A percentile compares a stretch with the other conserved stretches of the same genome.
Evolutionary conservation across 2,329 filamentous ascomycete genomes (phyloP).

Genomic region (Exophiala lecanii-corni): DNA sequence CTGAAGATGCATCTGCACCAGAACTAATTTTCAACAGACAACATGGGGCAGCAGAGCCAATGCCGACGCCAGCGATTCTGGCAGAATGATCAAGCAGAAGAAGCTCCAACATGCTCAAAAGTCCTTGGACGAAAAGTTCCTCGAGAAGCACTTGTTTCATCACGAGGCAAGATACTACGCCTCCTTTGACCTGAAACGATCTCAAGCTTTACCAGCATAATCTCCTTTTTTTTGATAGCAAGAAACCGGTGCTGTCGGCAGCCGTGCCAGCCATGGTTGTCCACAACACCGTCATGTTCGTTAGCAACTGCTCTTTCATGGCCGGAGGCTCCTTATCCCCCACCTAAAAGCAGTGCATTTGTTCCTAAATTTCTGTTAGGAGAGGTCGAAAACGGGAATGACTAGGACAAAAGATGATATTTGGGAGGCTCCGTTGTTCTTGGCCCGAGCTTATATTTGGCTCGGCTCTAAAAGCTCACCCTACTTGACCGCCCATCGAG

Average conservation of each 20-base stretch:
- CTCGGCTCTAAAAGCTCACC: slow-evolving; percentile 1
- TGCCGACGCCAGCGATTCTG: slow-evolving; percentile 75
- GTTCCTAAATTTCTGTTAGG: not conserved
- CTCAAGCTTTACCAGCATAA: slow-evolving; percentile 18
- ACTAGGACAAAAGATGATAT: not conserved
- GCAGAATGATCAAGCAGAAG: slow-evolving; percentile 52
- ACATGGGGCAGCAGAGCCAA: slow-evolving; percentile 94
- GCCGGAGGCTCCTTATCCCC: not conserved
- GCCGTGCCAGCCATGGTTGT: not conserved
- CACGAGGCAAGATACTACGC: slow-evolving; percentile 19
- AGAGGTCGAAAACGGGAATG: slow-evolving; percentile 1
- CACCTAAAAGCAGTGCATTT: not conserved
- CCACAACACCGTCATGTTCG: not conserved
- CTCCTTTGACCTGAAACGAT: slow-evolving; percentile 17
- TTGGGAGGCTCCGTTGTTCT: not conserved
- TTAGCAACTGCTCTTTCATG: not conserved
- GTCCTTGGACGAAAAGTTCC: slow-evolving; percentile 14
- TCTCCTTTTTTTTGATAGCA: slow-evolving; percentile 2
- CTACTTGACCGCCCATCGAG: not conserved
- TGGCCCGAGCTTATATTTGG: not conserved
- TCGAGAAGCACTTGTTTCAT: slow-evolving; percentile 18
- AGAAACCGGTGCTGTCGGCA: not conserved
- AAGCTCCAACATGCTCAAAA: slow-evolving; percentile 11
- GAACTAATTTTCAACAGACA: slow-evolving; percentile 55
- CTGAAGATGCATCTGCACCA: not conserved